Base-by-base conservation (phyloP, 345 rosid genomes). In the Chamaenerion angustifolium region DNA sequence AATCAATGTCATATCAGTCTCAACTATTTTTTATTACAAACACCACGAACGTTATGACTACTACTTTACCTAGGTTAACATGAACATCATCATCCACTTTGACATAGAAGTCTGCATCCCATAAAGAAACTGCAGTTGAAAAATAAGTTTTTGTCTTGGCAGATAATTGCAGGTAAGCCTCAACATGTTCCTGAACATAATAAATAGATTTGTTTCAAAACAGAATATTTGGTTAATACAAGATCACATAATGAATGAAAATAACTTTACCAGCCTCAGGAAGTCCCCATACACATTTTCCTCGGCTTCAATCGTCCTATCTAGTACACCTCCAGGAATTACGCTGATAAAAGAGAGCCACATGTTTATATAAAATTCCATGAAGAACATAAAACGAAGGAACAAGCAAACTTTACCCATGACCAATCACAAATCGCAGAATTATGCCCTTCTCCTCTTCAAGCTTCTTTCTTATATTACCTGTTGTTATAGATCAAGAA, bases 81-180 rank as follows among this genome's bases (percentile, higher is more conserved):
- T 84, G 96, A 65, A 92, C 71, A 53, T 92, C 98, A 45, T 92
- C 98, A 16, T 92, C 98, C n/a, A 87, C 96, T 77, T 92, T 82
- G 71, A 87, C 62, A 62, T 82, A 87, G 66, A 87, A 92, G 37
- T 87, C 85, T 0, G 98, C 85, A 55, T 87, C 90, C 96, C 96
- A 84, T 65, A 78, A 58, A 40, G 81, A 71, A 66, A 84, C 76
- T 46, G 85, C 95, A 2, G 93, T 74, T n/a, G 76, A 58, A 56
- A 92, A 87, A 61, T 71, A 92, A 3, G 68, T 68, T 62, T 87
- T 87, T 8, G 98, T 80, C 83, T 87, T 92, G 57, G 85, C 88
- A 0, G 98, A 86, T 59, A 92, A 66, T 64, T 74, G 78, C 61
- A 78, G 57, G 77, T 87, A 84, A 42, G 87, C 89, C 78, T 92